phyloP scores from a whole-genome alignment of 768 basidiomycete species.

The Suillus tomentosus region DNA sequence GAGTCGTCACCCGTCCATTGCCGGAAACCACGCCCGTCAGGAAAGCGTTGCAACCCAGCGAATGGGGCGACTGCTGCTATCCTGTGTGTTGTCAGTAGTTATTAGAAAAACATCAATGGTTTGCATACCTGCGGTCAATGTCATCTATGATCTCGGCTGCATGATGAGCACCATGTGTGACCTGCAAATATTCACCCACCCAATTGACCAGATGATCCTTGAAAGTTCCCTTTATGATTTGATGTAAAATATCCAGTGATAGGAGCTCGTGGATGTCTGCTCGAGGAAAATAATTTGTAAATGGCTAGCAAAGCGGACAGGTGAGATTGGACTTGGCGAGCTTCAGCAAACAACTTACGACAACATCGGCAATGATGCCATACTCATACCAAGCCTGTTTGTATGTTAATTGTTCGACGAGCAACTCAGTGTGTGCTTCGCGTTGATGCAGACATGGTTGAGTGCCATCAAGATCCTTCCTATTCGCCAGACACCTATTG shows the following conservation, averaged over 20 bases:
- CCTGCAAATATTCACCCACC: conserved; percentile 12
- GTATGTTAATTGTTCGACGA: conserved; percentile 28
- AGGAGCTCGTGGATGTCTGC: not conserved
- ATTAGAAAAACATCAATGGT: not conserved
- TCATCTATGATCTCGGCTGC: no score
- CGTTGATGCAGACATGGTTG: conserved; percentile 23
- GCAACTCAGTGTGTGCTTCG: conserved; percentile 19
- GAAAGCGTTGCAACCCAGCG: conserved; percentile 20
- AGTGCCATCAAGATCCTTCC: not conserved
- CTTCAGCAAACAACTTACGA: not conserved
- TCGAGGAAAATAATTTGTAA: not conserved
- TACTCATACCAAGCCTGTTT: conserved; percentile 37
- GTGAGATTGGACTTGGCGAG: not conserved
- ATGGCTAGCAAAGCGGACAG: not conserved
- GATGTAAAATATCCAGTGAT: conserved; percentile 35
- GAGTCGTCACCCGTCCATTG: conserved; percentile 27
- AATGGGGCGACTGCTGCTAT: conserved; percentile 32
- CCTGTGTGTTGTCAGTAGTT: conserved; percentile 14
- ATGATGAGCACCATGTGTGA: no score
- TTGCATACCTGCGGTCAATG: conserved; percentile 10
- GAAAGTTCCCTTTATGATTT: conserved; percentile 49
- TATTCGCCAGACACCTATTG: not conserved
- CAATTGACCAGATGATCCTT: conserved; percentile 45
- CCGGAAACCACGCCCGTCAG: conserved; percentile 19
- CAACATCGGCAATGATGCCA: conserved; percentile 33